phyloP scores from a whole-genome alignment of 805 yeast species.

The Barnettozyma botsteinii region DNA sequence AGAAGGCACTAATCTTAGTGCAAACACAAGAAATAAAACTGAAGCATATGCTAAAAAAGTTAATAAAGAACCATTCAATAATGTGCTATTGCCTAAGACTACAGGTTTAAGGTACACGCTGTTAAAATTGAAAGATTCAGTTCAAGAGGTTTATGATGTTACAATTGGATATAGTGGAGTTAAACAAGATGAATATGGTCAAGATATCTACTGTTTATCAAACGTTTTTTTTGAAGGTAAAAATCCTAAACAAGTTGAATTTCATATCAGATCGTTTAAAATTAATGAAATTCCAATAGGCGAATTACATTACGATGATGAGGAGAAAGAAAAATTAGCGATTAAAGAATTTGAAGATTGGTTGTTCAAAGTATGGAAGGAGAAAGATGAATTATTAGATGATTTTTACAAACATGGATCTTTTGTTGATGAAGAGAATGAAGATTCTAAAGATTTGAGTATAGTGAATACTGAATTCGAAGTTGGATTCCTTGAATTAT shows the following conservation, averaged over 20 bases:
- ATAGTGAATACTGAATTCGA: slow-evolving; percentile 17
- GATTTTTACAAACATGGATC: slow-evolving; percentile 50
- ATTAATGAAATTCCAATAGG: slow-evolving; percentile 61
- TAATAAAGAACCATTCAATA: slow-evolving; percentile 43
- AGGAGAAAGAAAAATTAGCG: slow-evolving; percentile 34
- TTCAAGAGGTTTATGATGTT: slow-evolving; percentile 65
- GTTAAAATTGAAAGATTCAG: slow-evolving; percentile 45
- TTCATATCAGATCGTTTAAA: slow-evolving; percentile 55
- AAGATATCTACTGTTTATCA: slow-evolving; percentile 62
- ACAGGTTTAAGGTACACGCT: slow-evolving; percentile 73
- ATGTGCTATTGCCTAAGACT: slow-evolving; percentile 75
- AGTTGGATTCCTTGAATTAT: slow-evolving; percentile 22
- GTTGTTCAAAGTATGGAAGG: slow-evolving; percentile 68
- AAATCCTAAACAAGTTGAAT: slow-evolving; percentile 62
- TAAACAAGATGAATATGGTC: slow-evolving; percentile 59
- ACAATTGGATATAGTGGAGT: slow-evolving; percentile 82
- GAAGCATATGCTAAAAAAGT: slow-evolving; percentile 49
- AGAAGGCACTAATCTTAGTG: slow-evolving; percentile 86
- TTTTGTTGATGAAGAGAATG: slow-evolving; percentile 30
- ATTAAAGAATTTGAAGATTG: slow-evolving; percentile 59
- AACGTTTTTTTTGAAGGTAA: slow-evolving; percentile 61
- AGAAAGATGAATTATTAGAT: slow-evolving; percentile 71
- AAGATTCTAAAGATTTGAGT: slow-evolving; percentile 8
- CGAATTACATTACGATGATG: slow-evolving; percentile 39
- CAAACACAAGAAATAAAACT: slow-evolving; percentile 54